Percentiles rank a stretch among this genome's conserved stretches.
Evolutionary conservation across 2,329 filamentous ascomycete species (phyloP).

Genomic region (Xylaria arbuscula): DNA sequence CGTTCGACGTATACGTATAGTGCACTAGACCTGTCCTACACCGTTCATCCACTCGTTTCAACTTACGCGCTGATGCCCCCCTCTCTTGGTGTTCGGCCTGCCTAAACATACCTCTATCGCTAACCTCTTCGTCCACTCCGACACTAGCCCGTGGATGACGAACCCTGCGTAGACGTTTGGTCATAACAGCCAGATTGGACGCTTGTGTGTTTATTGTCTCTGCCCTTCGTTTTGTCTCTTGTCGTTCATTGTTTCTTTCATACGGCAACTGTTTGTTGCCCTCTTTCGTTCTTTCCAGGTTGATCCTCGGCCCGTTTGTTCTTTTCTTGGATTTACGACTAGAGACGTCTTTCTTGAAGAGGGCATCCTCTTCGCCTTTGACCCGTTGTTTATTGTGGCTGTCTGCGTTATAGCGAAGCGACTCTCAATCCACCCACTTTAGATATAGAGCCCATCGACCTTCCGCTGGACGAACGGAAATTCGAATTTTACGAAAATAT

Average conservation of each 20-base stretch:
- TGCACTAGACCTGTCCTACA: neutral
- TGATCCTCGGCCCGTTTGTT: constrained; percentile 64
- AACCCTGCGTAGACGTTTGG: constrained; percentile 15
- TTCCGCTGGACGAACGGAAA: constrained; percentile 20
- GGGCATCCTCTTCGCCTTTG: constrained; percentile 35
- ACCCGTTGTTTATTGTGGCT: constrained; percentile 38
- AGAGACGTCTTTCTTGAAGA: constrained; percentile 39
- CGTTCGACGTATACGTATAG: constrained; percentile 17
- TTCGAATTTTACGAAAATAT: constrained; percentile 14
- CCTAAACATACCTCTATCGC: constrained; percentile 38
- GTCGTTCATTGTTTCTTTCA: constrained; percentile 39
- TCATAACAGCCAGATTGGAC: constrained; percentile 19
- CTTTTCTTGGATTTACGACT: constrained; percentile 42
- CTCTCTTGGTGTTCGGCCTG: constrained; percentile 5
- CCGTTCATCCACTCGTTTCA: constrained; percentile 32
- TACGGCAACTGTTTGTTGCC: constrained; percentile 45
- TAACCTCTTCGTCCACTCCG: constrained; percentile 41
- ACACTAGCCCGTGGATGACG: constrained; percentile 24
- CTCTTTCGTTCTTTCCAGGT: constrained; percentile 64
- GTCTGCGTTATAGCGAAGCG: constrained; percentile 26
- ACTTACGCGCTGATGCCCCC: constrained; percentile 32
- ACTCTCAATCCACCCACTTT: constrained; percentile 33
- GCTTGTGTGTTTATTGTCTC: constrained; percentile 18
- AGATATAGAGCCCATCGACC: constrained; percentile 20
- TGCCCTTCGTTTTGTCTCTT: constrained; percentile 35